A percentile compares a stretch with the other conserved stretches of the same genome.
Evolutionary conservation across 768 basidiomycete species (phyloP).

Genomic region (Pholiota microspora): DNA sequence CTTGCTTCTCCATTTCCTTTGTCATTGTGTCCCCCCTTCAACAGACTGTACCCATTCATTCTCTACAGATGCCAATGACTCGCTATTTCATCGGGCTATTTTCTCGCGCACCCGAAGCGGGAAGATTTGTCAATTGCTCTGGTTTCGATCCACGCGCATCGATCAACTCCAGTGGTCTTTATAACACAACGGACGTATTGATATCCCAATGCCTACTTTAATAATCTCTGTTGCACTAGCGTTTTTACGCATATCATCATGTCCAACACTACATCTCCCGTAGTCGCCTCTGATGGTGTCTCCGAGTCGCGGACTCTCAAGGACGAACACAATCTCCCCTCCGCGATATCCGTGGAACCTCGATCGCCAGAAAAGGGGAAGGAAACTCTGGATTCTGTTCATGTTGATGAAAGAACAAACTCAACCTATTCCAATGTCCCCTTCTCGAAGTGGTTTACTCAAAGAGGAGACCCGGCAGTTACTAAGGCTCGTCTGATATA

Average conservation of each 20-base stretch:
- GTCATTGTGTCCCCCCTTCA: neutral
- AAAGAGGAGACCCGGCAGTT: conserved; percentile 20
- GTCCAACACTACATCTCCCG: neutral
- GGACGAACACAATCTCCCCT: neutral
- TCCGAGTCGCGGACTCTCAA: neutral
- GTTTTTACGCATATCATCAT: neutral
- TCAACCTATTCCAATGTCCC: neutral
- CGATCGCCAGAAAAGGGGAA: too few relatives aligned
- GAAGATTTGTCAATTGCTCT: neutral
- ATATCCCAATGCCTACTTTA: too few relatives aligned
- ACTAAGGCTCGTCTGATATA: conserved; percentile 35
- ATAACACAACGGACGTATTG: neutral
- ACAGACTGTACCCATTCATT: neutral
- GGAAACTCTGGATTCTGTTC: neutral
- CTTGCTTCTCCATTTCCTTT: neutral
- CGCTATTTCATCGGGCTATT: neutral
- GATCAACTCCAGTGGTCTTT: neutral
- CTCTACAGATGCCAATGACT: neutral
- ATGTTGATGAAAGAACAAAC: neutral
- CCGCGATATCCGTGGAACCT: neutral
- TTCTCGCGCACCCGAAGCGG: neutral
- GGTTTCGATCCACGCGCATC: neutral
- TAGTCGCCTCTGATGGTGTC: neutral
- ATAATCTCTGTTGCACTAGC: neutral
- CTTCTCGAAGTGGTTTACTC: conserved; percentile 22